Conservation (phyloP, 2,329 filamentous ascomycete genomes). For the Talaromyces marneffei region DNA sequence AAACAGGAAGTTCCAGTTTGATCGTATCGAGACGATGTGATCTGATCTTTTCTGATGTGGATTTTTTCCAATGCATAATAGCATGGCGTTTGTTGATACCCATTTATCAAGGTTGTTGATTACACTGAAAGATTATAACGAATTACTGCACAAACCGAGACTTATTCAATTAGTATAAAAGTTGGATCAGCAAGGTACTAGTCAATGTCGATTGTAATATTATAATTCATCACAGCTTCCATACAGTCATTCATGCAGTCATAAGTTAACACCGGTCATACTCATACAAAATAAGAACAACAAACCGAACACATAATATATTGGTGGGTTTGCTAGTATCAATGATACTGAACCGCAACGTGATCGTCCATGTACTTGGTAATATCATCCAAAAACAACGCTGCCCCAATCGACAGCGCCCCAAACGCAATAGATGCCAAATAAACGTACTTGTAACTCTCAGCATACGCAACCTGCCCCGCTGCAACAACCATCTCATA, state of each 20-base stretch:
- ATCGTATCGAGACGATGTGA: slow-evolving; percentile 15
- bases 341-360: slow-evolving; percentile 48
- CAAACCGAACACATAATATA: too few relatives aligned
- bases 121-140: background rate
- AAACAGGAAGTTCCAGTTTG: slow-evolving; percentile 11
- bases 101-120: background rate
- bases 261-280: background rate
- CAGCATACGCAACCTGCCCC: slow-evolving; percentile 52
- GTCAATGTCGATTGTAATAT: background rate
- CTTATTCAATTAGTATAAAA: background rate
- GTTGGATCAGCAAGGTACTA: background rate
- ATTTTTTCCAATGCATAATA: slow-evolving; percentile 2
- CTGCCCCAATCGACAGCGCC: slow-evolving; percentile 49
- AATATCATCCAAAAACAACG: slow-evolving; percentile 56
- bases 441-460: slow-evolving; percentile 58
- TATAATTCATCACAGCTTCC: background rate
- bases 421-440: slow-evolving; percentile 60
- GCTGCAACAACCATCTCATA: slow-evolving; percentile 51
- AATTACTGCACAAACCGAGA: too few relatives aligned
- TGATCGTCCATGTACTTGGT: slow-evolving; percentile 54
- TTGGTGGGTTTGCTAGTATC: background rate
- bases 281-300: background rate
- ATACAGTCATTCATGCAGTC: slow-evolving; percentile 4
- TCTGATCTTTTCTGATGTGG: background rate
- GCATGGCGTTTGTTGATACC: slow-evolving; percentile 12